Evolutionary conservation across 2,329 filamentous ascomycete genomes (phyloP).

Genomic region (Myriosclerotinia curreyana): DNA sequence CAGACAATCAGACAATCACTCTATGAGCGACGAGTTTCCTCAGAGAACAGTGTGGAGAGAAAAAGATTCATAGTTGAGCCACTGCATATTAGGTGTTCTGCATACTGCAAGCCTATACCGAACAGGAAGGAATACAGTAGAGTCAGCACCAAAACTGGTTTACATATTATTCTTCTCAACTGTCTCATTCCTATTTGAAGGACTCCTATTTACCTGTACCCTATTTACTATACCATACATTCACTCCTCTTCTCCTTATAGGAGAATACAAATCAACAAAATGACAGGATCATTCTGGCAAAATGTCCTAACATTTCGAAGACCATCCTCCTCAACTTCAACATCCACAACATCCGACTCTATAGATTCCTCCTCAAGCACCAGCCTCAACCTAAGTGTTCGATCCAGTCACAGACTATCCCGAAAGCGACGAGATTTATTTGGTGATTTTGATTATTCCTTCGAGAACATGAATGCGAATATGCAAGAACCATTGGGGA

Average conservation of each 20-base stretch:
- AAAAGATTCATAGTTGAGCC: slow-evolving; percentile 9
- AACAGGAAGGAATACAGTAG: slow-evolving; percentile 11
- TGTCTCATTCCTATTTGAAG: background rate
- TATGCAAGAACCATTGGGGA: slow-evolving; percentile 27
- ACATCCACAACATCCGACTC: slow-evolving; percentile 14
- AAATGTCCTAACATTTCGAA: slow-evolving; percentile 16
- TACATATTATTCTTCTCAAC: background rate
- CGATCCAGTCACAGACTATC: slow-evolving; percentile 4
- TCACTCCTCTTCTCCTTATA: background rate
- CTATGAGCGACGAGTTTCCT: background rate
- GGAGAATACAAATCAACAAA: background rate
- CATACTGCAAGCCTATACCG: slow-evolving; percentile 13
- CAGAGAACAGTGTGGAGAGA: slow-evolving; percentile 6
- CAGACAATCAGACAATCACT: background rate
- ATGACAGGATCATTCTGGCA: slow-evolving; percentile 36
- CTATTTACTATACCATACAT: background rate
- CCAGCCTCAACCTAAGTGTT: slow-evolving; percentile 3
- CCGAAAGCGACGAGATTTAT: slow-evolving; percentile 14
- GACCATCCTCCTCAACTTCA: slow-evolving; percentile 18
- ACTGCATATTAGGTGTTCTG: slow-evolving; percentile 7
- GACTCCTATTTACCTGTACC: slow-evolving; percentile 1
- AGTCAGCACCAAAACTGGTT: slow-evolving; percentile 14
- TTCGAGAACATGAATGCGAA: slow-evolving; percentile 25
- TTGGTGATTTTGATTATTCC: slow-evolving; percentile 14
- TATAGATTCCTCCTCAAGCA: slow-evolving; percentile 18